Conservation (phyloP, 371 early-diverging fungal species). For the Mortierella sp. region DNA sequence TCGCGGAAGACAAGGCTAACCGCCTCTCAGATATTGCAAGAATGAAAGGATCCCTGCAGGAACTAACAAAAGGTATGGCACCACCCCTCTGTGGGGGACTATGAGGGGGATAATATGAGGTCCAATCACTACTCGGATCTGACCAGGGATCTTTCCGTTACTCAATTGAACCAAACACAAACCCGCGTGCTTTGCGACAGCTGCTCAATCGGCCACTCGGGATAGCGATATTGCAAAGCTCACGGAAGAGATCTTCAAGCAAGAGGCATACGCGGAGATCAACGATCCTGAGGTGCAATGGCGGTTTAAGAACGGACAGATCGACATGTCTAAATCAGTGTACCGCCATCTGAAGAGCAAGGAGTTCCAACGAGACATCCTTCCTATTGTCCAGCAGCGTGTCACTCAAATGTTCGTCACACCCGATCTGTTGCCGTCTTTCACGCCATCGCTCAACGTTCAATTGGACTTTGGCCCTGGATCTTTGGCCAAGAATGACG, state of each 20-base stretch:
- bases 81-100: no score
- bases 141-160: no score
- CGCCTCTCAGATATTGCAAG: conserved; percentile 65
- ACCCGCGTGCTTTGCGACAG: conserved; percentile 1
- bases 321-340: conserved; percentile 78
- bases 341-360: conserved; percentile 76
- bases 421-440: conserved; percentile 77
- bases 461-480: conserved; percentile 55
- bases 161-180: no score
- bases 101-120: no score
- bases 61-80: conserved; percentile 60
- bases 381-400: conserved; percentile 74
- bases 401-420: conserved; percentile 83
- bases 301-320: conserved; percentile 70
- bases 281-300: conserved; percentile 77
- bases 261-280: conserved; percentile 76
- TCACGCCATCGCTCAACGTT: conserved; percentile 63
- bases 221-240: conserved; percentile 62
- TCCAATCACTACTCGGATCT: no score
- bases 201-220: conserved; percentile 54
- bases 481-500: conserved; percentile 6
- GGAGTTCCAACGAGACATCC: conserved; percentile 71
- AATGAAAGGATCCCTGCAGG: conserved; percentile 61
- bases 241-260: conserved; percentile 67
- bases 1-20: conserved; percentile 70